Base-by-base conservation (phyloP, 2,329 filamentous ascomycete genomes). In the Exophiala calicioides region DNA sequence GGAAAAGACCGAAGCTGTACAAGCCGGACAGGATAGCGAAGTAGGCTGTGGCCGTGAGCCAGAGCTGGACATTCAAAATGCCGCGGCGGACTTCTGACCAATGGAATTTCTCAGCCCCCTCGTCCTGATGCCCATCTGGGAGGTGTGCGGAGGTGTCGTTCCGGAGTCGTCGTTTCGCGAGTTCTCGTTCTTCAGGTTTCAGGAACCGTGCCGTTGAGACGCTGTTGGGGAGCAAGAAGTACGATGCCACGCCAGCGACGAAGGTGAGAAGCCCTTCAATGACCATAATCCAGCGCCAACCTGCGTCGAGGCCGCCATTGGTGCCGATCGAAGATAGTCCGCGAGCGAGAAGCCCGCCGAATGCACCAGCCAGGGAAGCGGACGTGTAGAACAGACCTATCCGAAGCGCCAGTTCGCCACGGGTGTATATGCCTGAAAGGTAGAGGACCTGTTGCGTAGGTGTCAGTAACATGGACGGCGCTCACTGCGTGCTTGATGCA, bases 341-440 rank as follows among this genome's bases (percentile, higher is more conserved):
- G 2, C 82, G 85, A 1, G 90, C 90, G 3, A 96, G 76, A 1
- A 96, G 77, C 1, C 90, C 90, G 24, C 88, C 89, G 60, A 95
- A 96, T 0, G 89, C 88, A 0, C 88, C 88, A 1, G 87, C 84
- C 0, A 93, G 68, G 0, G 88, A 86, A 0, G 88, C 88, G 0
- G 86, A 85, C 0, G 86, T 89, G 71, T 93, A 94, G 72, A 93
- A 91, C 46, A 90, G 80, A 12, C 88, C 86, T 53, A 85, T 82
- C 21, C 89, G 80, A 10, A 89, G 76, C 32, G 86, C 88, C 45
- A 93, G 85, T 60, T 94, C 89, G 12, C 76, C 79, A 27, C 88
- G 76, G 62, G 81, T 85, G 60, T 93, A 95, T 67, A 72, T 75
- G 47, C 70, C 62, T 1, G 68, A 69, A 23, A 74, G 67, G 27